A percentile compares a stretch with the other conserved stretches of the same genome.
phyloP scores from a whole-genome alignment of 225 moss, liverwort and hornwort genomes.

The Physcomitrellopsis africana region DNA sequence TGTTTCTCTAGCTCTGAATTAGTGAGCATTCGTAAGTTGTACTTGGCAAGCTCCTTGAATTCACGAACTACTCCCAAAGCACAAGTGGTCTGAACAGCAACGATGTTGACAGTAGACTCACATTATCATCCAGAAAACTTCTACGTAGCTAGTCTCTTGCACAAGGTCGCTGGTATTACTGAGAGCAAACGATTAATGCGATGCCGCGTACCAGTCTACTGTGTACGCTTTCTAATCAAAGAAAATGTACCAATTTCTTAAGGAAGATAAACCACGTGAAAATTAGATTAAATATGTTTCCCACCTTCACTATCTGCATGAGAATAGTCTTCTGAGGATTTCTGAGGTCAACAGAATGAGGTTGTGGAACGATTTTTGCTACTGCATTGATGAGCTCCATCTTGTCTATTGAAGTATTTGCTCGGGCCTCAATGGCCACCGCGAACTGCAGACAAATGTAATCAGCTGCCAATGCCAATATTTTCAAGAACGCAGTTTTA shows the following conservation, averaged over 20 bases:
- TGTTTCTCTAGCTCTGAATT: slow-evolving; percentile 52
- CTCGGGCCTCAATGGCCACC: slow-evolving; percentile 88
- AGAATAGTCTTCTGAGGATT: slow-evolving; percentile 94
- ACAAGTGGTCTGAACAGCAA: slow-evolving; percentile 77
- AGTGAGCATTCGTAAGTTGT: slow-evolving; percentile 90
- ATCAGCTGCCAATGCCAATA: slow-evolving; percentile 4
- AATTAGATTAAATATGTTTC: not conserved
- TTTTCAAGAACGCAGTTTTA: no score
- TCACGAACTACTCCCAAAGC: slow-evolving; percentile 90
- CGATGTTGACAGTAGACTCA: slow-evolving; percentile 3
- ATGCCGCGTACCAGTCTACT: not conserved
- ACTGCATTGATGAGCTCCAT: slow-evolving; percentile 93
- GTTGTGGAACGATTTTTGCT: slow-evolving; percentile 87
- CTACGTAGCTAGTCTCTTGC: not conserved
- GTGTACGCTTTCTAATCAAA: not conserved
- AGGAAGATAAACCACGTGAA: slow-evolving; percentile 20
- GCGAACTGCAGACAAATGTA: slow-evolving; percentile 74
- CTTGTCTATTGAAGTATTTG: slow-evolving; percentile 93
- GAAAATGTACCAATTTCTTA: not conserved
- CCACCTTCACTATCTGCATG: slow-evolving; percentile 94
- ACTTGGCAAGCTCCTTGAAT: slow-evolving; percentile 93
- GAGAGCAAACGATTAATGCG: not conserved
- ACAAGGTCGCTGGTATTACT: not conserved
- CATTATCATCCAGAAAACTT: not conserved
- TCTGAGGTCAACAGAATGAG: slow-evolving; percentile 85